Conservation (phyloP, 2,329 filamentous ascomycete species). For the Rhinocladiella mackenziei region DNA sequence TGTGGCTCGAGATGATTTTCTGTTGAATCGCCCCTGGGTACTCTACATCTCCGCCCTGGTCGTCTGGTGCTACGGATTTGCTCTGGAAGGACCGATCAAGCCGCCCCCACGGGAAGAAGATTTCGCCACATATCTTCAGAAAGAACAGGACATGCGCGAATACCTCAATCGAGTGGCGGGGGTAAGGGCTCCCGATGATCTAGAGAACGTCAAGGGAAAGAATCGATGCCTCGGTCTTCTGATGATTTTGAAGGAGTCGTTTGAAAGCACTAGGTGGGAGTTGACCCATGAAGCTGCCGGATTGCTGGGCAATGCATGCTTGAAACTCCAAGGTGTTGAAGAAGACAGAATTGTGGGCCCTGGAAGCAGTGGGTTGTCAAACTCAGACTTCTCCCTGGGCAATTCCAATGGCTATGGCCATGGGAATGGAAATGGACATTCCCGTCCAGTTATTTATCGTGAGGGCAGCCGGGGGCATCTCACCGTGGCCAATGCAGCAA, state of each 20-base stretch:
- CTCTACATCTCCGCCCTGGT: constrained; percentile 88
- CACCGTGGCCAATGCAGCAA: constrained; percentile 17
- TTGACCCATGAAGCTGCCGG: constrained; percentile 81
- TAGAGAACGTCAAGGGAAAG: constrained; percentile 68
- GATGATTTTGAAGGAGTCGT: constrained; percentile 75
- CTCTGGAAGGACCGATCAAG: constrained; percentile 73
- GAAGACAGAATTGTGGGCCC: constrained; percentile 17
- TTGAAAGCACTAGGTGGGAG: constrained; percentile 83
- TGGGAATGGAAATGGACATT: neutral
- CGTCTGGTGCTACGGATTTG: constrained; percentile 92
- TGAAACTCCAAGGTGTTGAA: constrained; percentile 45
- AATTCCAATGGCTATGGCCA: constrained; percentile 7
- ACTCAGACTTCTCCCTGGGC: constrained; percentile 9
- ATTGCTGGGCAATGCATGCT: constrained; percentile 75
- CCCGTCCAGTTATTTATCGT: constrained; percentile 3
- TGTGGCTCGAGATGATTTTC: constrained; percentile 77
- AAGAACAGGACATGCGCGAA: constrained; percentile 70
- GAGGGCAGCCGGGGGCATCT: constrained; percentile 15
- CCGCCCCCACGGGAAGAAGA: constrained; percentile 41
- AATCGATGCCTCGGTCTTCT: constrained; percentile 80
- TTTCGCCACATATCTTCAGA: constrained; percentile 60
- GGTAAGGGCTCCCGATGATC: constrained; percentile 69
- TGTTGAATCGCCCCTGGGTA: constrained; percentile 91
- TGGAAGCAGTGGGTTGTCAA: constrained; percentile 1
- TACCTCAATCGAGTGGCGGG: constrained; percentile 71